A percentile compares a stretch with the other conserved stretches of the same genome.
These are phyloP conservation scores for Cyberlindnera veronae DNA, from an alignment of 805 yeast genomes.

Conservation along the genomic window DNA sequence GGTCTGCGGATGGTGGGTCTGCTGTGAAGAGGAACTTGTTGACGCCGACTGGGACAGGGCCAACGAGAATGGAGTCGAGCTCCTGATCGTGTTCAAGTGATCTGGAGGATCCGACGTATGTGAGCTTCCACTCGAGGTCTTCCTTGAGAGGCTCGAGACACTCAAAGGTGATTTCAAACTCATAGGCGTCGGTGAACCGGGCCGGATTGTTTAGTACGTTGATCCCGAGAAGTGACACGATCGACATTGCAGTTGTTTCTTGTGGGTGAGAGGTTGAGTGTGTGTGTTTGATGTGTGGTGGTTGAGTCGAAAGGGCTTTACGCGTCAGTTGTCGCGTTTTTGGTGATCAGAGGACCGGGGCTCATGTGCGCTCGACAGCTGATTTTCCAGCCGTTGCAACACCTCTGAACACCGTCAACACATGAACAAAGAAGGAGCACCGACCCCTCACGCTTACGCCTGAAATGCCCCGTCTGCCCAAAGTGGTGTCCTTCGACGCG, in stretches of 20 bases:
- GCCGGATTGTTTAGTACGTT: slow-evolving; percentile 95
- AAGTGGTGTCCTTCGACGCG: slow-evolving; percentile 60
- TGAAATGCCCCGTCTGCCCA: slow-evolving; percentile 18
- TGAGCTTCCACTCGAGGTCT: slow-evolving; percentile 95
- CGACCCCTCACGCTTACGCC: too few species aligned
- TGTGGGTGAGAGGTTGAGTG: background rate
- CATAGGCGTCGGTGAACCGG: slow-evolving; percentile 86
- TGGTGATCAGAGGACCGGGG: background rate
- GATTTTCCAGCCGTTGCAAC: background rate
- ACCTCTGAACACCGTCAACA: background rate
- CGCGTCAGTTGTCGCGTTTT: background rate
- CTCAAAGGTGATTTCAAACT: slow-evolving; percentile 96
- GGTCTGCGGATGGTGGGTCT: slow-evolving; percentile 94
- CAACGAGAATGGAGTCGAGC: slow-evolving; percentile 92
- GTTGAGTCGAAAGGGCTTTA: too few species aligned
- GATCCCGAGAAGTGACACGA: slow-evolving; percentile 87
- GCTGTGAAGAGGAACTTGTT: slow-evolving; percentile 91
- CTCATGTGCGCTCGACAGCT: background rate
- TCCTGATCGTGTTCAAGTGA: slow-evolving; percentile 96
- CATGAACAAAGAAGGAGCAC: background rate
- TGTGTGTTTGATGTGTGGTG: background rate
- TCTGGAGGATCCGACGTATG: slow-evolving; percentile 94
- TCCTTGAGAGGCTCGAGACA: slow-evolving; percentile 82
- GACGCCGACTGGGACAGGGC: slow-evolving; percentile 97
- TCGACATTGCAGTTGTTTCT: slow-evolving; percentile 57